A percentile compares a stretch with the other conserved stretches of the same genome.
phyloP scores from a whole-genome alignment of 805 yeast species.

The Clavispora fructus region DNA sequence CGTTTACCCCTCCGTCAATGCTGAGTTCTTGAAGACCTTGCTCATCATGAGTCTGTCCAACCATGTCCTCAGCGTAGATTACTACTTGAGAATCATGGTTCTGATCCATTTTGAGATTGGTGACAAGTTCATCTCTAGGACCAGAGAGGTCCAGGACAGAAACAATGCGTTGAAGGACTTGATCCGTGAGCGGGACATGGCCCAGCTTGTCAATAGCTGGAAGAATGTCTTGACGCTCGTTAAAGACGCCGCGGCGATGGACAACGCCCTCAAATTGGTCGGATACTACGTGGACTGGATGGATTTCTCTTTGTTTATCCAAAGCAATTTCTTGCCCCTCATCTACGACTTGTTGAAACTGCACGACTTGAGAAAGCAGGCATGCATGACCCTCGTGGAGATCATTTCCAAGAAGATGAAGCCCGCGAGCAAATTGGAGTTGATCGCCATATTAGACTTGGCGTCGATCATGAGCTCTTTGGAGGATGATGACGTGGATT shows the following conservation, averaged over 20 bases:
- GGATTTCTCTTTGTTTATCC: conserved; percentile 69
- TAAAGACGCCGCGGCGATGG: conserved; percentile 41
- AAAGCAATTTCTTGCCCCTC: conserved; percentile 49
- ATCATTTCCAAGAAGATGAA: conserved; percentile 76
- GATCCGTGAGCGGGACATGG: conserved; percentile 74
- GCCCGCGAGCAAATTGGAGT: conserved; percentile 61
- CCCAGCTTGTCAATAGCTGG: conserved; percentile 62
- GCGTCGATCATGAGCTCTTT: conserved; percentile 44
- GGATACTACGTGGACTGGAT: conserved; percentile 94
- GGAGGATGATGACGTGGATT: conserved; percentile 51
- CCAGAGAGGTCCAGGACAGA: conserved; percentile 55
- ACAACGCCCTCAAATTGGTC: conserved; percentile 55
- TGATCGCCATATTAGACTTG: conserved; percentile 64
- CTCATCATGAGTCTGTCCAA: conserved; percentile 15
- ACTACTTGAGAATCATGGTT: conserved; percentile 66
- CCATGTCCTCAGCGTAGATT: conserved; percentile 41
- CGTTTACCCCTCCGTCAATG: conserved; percentile 29
- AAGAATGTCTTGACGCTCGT: conserved; percentile 41
- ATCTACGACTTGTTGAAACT: conserved; percentile 55
- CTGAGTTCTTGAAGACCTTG: conserved; percentile 30
- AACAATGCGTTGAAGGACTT: conserved; percentile 75
- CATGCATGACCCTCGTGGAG: conserved; percentile 56
- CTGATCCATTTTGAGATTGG: conserved; percentile 89
- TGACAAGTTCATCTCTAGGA: conserved; percentile 76
- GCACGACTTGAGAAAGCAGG: conserved; percentile 47